Evolutionary conservation across 2,329 filamentous ascomycete genomes (phyloP).

Genomic region (Paecilomyces variotii): DNA sequence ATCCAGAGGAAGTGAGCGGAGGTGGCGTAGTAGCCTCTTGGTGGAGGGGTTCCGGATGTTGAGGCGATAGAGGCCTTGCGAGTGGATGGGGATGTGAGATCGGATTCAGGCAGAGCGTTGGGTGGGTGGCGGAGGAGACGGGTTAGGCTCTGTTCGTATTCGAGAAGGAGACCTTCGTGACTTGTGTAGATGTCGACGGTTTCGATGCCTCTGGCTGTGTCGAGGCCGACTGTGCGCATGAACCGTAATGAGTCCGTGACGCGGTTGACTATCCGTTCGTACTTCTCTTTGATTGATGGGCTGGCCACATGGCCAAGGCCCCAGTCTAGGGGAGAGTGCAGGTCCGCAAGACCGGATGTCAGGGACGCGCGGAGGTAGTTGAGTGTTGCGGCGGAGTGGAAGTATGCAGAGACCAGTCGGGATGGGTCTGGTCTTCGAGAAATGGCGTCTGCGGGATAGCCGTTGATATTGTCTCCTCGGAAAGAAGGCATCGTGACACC

Average conservation of each 20-base stretch:
- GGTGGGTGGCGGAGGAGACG: constrained; percentile 61
- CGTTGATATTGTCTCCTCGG: constrained; percentile 92
- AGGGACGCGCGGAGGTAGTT: constrained; percentile 86
- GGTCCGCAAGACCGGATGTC: constrained; percentile 80
- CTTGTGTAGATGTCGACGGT: constrained; percentile 93
- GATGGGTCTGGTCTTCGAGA: constrained; percentile 73
- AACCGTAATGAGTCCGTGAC: constrained; percentile 89
- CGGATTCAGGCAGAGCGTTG: constrained; percentile 26
- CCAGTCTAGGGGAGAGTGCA: constrained; percentile 93
- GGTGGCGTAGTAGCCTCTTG: constrained; percentile 78
- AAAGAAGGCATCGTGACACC: constrained; percentile 81
- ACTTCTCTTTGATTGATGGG: constrained; percentile 73
- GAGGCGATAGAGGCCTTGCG: constrained; percentile 17
- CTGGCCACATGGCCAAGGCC: constrained; percentile 84
- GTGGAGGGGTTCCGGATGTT: constrained; percentile 13
- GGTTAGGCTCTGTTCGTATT: constrained; percentile 87
- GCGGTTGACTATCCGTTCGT: constrained; percentile 72
- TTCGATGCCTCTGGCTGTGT: constrained; percentile 73
- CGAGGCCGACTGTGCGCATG: constrained; percentile 87
- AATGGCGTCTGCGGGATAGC: constrained; percentile 58
- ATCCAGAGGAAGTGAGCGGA: constrained; percentile 98
- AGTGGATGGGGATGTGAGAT: constrained; percentile 10
- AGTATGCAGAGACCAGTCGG: constrained; percentile 83
- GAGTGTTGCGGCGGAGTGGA: constrained; percentile 86
- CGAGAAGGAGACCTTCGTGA: constrained; percentile 86